A percentile compares a stretch with the other conserved stretches of the same genome.
Conservation (phyloP, 164 flowering plant species). For the Magnolia officinalis region DNA sequence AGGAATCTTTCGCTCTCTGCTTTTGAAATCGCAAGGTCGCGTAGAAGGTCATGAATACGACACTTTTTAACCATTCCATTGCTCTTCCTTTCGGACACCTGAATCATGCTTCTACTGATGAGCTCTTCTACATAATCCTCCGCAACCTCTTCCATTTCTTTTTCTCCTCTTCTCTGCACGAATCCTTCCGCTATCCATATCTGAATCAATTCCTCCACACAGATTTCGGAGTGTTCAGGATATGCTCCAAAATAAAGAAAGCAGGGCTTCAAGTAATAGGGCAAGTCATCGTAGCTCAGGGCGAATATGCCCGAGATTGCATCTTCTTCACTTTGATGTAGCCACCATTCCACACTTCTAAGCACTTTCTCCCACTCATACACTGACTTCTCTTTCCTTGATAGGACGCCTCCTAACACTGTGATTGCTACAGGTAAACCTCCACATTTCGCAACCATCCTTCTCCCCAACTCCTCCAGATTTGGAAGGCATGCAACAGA, state of each 20-base stretch:
- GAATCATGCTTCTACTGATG: neutral
- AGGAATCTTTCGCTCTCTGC: neutral
- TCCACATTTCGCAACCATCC: neutral
- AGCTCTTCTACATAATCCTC: neutral
- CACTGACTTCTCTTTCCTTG: neutral
- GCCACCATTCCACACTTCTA: neutral
- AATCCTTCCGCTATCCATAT: neutral
- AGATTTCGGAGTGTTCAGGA: neutral
- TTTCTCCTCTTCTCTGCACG: neutral
- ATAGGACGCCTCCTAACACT: neutral
- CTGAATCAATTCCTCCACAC: no score
- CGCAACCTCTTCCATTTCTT: neutral
- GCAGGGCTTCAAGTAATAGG: neutral
- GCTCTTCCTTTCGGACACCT: neutral
- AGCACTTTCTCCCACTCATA: slow-evolving; percentile 5
- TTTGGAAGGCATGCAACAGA: neutral
- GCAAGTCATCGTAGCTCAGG: neutral
- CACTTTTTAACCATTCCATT: neutral
- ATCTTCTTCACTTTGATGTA: slow-evolving; percentile 1
- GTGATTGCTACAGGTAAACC: neutral
- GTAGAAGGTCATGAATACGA: neutral
- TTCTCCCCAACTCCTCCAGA: neutral
- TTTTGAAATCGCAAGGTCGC: neutral
- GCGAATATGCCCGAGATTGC: neutral
- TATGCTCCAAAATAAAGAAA: neutral